phyloP scores from a whole-genome alignment of 768 basidiomycete species.

The Suillus bovinus region DNA sequence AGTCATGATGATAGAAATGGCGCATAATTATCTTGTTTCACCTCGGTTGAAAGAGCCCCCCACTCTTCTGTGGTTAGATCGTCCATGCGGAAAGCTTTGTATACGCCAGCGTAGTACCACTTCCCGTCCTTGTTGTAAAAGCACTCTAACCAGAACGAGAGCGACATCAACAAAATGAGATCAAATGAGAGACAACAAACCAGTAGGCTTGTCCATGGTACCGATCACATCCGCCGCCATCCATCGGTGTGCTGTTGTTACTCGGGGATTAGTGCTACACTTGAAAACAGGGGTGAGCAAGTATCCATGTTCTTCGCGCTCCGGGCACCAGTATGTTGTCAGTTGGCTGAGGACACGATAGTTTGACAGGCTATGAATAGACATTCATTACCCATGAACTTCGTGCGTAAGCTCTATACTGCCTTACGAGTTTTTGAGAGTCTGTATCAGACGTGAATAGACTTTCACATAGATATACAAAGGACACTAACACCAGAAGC shows the following conservation, averaged over 20 bases:
- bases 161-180: neutral
- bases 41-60: constrained; percentile 65
- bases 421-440: constrained; percentile 57
- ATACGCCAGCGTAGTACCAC: constrained; percentile 86
- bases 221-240: constrained; percentile 59
- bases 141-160: constrained; percentile 50
- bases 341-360: constrained; percentile 66
- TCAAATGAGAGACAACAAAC: constrained; percentile 32
- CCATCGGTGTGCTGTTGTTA: constrained; percentile 78
- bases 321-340: constrained; percentile 79
- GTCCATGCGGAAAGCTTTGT: constrained; percentile 64
- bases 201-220: constrained; percentile 62
- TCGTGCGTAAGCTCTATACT: neutral
- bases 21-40: constrained; percentile 27
- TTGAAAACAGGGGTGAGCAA: constrained; percentile 73
- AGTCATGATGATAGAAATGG: neutral
- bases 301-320: constrained; percentile 82
- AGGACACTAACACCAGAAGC: constrained; percentile 51
- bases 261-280: constrained; percentile 77
- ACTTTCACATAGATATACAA: neutral
- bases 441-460: constrained; percentile 32
- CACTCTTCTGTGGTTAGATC: constrained; percentile 70
- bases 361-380: constrained; percentile 51
- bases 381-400: constrained; percentile 5
- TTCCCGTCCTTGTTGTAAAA: constrained; percentile 80